Percentiles rank a stretch among this genome's conserved stretches.
Conservation (phyloP, 129 eudicot genomes). For the Chrysanthemum makinoi region DNA sequence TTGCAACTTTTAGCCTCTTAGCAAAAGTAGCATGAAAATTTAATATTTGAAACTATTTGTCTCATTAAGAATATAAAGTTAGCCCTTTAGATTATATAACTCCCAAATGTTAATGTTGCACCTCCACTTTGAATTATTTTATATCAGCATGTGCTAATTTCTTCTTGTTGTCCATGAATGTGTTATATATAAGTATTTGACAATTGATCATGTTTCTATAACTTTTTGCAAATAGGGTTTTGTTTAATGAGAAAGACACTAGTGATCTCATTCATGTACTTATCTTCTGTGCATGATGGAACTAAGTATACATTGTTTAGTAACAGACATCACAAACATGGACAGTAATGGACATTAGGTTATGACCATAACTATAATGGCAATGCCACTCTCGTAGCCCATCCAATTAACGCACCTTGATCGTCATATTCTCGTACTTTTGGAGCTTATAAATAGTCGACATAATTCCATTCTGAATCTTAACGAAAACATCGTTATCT, state of each 20-base stretch:
- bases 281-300: slow-evolving; percentile 30
- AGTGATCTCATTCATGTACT: slow-evolving; percentile 33
- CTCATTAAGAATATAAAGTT: slow-evolving; percentile 23
- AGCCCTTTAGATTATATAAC: slow-evolving; percentile 7
- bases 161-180: slow-evolving; percentile 18
- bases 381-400: slow-evolving; percentile 42
- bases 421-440: slow-evolving; percentile 5
- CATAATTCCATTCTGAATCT: slow-evolving; percentile 22
- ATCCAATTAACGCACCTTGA: slow-evolving; percentile 35
- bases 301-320: slow-evolving; percentile 30
- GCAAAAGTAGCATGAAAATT: not conserved
- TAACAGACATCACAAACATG: slow-evolving; percentile 36
- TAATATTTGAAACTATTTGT: slow-evolving; percentile 18
- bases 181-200: not conserved
- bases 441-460: slow-evolving; percentile 44
- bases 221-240: not conserved
- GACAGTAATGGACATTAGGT: slow-evolving; percentile 65
- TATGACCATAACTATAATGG: slow-evolving; percentile 51
- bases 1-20: slow-evolving; percentile 11
- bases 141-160: slow-evolving; percentile 23
- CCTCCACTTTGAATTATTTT: slow-evolving; percentile 26
- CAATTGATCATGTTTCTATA: not conserved
- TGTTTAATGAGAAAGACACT: slow-evolving; percentile 17
- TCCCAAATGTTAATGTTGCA: slow-evolving; percentile 11
- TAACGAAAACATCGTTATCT: slow-evolving; percentile 19